Percentiles rank a stretch among this genome's conserved stretches.
phyloP scores from a whole-genome alignment of 768 basidiomycete genomes.

The Lentinula lateritia region DNA sequence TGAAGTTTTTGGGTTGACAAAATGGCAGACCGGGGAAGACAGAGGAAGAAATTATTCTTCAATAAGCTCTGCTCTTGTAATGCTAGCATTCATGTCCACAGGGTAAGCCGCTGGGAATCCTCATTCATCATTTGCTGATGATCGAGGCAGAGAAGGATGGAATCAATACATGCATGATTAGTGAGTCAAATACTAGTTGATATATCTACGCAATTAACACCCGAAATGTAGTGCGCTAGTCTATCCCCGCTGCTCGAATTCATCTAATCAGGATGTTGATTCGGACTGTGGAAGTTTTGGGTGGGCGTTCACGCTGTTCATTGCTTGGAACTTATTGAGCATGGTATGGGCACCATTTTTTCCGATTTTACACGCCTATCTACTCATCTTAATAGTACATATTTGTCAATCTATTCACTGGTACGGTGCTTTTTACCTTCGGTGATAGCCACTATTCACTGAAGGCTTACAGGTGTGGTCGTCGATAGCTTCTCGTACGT shows the following conservation, averaged over 20 bases:
- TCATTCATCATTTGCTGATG: conserved; percentile 6
- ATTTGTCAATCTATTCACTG: conserved; percentile 94
- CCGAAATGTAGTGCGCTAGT: conserved; percentile 51
- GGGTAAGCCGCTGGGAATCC: conserved; percentile 50
- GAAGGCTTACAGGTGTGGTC: conserved; percentile 57
- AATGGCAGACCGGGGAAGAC: conserved; percentile 69
- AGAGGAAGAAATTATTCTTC: conserved; percentile 73
- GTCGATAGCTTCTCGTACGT: conserved; percentile 96
- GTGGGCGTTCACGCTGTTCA: conserved; percentile 86
- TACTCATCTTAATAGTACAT: conserved; percentile 60
- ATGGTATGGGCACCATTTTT: conserved; percentile 54
- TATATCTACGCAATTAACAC: conserved; percentile 7
- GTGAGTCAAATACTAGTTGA: conserved; percentile 36
- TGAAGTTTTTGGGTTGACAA: conserved; percentile 89
- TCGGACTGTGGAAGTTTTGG: conserved; percentile 84
- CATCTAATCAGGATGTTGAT: conserved; percentile 35
- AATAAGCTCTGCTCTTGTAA: conserved; percentile 75
- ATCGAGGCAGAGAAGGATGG: conserved; percentile 76
- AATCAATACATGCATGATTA: conserved; percentile 98
- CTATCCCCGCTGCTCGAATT: conserved; percentile 78
- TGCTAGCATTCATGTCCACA: conserved; percentile 89
- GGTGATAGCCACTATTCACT: neutral
- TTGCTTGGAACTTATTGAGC: conserved; percentile 92
- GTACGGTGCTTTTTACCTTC: conserved; percentile 27
- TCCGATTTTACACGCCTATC: neutral